phyloP scores from a whole-genome alignment of 805 yeast genomes.

The Kregervanrija delftensis region DNA sequence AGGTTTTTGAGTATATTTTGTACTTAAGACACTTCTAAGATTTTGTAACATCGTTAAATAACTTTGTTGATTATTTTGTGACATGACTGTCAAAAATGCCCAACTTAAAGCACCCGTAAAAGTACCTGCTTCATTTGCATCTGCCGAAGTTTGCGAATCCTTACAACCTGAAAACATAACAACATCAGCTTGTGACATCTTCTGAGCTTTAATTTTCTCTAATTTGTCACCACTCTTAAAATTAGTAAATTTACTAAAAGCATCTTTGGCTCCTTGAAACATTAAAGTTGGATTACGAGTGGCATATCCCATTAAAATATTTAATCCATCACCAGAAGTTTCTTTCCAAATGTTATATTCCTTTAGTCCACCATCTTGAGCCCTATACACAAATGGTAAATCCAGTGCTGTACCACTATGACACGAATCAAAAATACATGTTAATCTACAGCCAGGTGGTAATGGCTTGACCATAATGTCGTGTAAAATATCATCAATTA shows the following conservation, averaged over 20 bases:
- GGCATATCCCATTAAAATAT: constrained; percentile 53
- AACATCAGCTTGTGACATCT: constrained; percentile 72
- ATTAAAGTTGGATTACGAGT: constrained; percentile 45
- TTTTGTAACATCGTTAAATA: constrained; percentile 64
- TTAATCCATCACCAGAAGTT: constrained; percentile 60
- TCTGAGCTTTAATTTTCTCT: constrained; percentile 43
- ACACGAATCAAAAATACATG: constrained; percentile 79
- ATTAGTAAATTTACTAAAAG: constrained; percentile 27
- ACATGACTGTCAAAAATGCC: constrained; percentile 64
- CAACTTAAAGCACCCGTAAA: constrained; percentile 84
- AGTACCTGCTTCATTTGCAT: constrained; percentile 62
- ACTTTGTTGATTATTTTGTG: constrained; percentile 55
- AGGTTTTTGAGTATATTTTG: constrained; percentile 74
- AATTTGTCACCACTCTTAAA: constrained; percentile 22
- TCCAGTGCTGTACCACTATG: constrained; percentile 83
- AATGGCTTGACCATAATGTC: constrained; percentile 62
- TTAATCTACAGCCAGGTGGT: constrained; percentile 66
- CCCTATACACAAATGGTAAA: constrained; percentile 64
- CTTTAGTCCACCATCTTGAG: constrained; percentile 76
- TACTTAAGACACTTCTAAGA: constrained; percentile 55
- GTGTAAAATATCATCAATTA: constrained; percentile 72
- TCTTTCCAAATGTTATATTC: constrained; percentile 76
- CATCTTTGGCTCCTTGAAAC: constrained; percentile 32
- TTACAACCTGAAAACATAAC: constrained; percentile 75
- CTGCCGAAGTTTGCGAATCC: constrained; percentile 80